A percentile compares a stretch with the other conserved stretches of the same genome.
Evolutionary conservation across 208 protist genomes (phyloP).

Genomic region (Trypanosoma lewisi): DNA sequence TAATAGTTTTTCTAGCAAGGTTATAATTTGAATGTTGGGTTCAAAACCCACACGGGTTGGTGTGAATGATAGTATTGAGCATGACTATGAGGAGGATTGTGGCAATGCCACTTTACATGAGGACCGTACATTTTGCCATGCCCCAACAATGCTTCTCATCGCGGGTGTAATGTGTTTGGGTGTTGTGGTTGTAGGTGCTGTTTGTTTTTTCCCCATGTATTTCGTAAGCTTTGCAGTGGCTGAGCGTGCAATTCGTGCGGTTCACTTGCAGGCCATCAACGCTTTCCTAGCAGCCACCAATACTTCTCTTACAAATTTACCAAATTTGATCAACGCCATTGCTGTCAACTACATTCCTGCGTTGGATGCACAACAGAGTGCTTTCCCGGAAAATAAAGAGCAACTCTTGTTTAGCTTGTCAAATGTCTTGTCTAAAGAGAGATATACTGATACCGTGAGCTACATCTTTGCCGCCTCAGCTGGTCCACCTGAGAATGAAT

Average conservation of each 20-base stretch:
- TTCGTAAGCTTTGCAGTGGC: slow-evolving; percentile 43
- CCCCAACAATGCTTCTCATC: slow-evolving; percentile 42
- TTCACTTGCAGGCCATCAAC: slow-evolving; percentile 47
- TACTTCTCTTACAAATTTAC: slow-evolving; percentile 45
- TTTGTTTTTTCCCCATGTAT: slow-evolving; percentile 66
- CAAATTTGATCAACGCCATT: slow-evolving; percentile 53
- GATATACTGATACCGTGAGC: slow-evolving; percentile 24
- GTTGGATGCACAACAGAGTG: not conserved
- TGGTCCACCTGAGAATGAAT: not conserved
- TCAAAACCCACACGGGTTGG: not conserved
- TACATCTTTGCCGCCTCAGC: slow-evolving; percentile 14
- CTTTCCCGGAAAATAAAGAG: slow-evolving; percentile 16
- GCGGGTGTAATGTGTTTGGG: slow-evolving; percentile 52
- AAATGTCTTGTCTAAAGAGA: slow-evolving; percentile 25
- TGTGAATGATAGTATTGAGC: not conserved
- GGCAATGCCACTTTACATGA: slow-evolving; percentile 23
- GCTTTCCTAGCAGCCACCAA: slow-evolving; percentile 44
- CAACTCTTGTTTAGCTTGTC: slow-evolving; percentile 28
- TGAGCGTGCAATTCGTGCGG: slow-evolving; percentile 33
- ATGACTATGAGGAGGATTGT: not conserved
- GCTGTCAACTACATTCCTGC: slow-evolving; percentile 46
- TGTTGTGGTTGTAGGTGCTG: slow-evolving; percentile 40
- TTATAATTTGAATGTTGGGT: not conserved
- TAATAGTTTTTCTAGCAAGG: not conserved
- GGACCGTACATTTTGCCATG: slow-evolving; percentile 28